Base-by-base conservation (phyloP, 176 grass and related monocot species). In the Musa schizocarpa region DNA sequence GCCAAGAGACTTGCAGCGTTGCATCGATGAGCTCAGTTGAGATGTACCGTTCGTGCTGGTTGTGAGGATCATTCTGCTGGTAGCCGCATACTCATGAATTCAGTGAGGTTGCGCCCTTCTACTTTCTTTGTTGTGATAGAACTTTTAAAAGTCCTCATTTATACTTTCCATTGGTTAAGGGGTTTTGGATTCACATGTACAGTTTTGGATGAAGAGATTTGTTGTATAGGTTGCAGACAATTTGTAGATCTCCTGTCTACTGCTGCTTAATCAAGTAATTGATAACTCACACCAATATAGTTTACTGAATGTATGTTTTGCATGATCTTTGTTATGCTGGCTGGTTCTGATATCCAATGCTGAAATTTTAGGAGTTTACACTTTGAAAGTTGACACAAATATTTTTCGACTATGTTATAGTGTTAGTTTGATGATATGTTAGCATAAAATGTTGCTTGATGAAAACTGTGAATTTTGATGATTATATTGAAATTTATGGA, bases 1-100 rank as follows among this genome's bases (percentile, higher is more conserved):
- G 66, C 75, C 83, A 78, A 79, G 86, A 74, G 94, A 98, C 85
- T 80, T 98, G 54, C 88, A 89, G 77, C 84, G 83, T 74, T 87
- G 87, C 83, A 80, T 93, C 49, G 78, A 71, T 76, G 84, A 80
- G 67, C 76, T 91, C 68, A 78, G 83, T 53, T 85, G 84, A 83
- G 48, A 20, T 20, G 25, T 52, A 49, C 8, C 9, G 16, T 9
- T 71, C 0, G 50, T 43, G 22, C 3, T 9, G 14, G 20, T 65
- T 65, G 22, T 25, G 23, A 25, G 63, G 12, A 27, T 26, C 11
- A 65, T 3, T 22, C 8, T 26, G 23, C 12, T 13, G 9, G 9
- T 65, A 27, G 0, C 2, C 11, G 11, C 21, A 11, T 23, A 26
- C 9, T 26, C 21, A 29, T 24, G 21, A 11, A 61, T n/a, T 26